Percentiles rank a stretch among this genome's conserved stretches.
Conservation (phyloP, 139 green algal species). For the Choricystis sp. region DNA sequence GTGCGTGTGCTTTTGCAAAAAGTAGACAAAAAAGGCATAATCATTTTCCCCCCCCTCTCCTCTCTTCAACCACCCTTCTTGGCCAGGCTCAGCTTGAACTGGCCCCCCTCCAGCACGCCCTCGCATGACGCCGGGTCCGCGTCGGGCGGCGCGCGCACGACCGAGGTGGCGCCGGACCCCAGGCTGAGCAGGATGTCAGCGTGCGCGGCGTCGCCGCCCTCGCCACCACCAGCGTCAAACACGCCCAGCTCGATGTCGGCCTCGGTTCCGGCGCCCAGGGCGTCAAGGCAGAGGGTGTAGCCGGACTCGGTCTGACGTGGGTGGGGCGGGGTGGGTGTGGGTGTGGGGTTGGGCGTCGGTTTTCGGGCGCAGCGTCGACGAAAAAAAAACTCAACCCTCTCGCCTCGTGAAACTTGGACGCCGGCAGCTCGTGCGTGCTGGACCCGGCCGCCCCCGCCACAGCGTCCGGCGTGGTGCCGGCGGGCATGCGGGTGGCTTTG, state of each 20-base stretch:
- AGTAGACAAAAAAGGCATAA: not conserved
- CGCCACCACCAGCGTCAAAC: not conserved
- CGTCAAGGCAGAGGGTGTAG: not conserved
- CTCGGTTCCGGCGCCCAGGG: not conserved
- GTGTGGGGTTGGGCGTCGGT: too few species aligned
- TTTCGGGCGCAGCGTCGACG: too few species aligned
- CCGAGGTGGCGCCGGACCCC: too few species aligned
- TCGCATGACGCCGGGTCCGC: not conserved
- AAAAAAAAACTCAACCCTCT: too few species aligned
- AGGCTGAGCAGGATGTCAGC: not conserved
- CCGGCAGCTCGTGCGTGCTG: too few species aligned
- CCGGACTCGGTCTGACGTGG: not conserved
- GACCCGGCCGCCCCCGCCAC: too few species aligned
- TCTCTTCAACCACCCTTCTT: not conserved
- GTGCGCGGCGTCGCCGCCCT: not conserved
- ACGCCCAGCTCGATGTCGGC: not conserved
- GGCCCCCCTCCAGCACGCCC: not conserved
- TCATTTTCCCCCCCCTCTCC: not conserved
- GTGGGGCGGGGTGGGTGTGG: not conserved
- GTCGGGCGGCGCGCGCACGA: too few species aligned
- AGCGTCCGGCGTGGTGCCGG: too few species aligned
- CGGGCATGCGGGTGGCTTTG: too few species aligned
- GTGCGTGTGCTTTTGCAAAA: not conserved
- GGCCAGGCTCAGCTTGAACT: not conserved
- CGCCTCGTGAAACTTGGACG: not conserved